Evolutionary conservation across 129 eudicot genomes (phyloP).

Genomic region (Flaveria linearis): DNA sequence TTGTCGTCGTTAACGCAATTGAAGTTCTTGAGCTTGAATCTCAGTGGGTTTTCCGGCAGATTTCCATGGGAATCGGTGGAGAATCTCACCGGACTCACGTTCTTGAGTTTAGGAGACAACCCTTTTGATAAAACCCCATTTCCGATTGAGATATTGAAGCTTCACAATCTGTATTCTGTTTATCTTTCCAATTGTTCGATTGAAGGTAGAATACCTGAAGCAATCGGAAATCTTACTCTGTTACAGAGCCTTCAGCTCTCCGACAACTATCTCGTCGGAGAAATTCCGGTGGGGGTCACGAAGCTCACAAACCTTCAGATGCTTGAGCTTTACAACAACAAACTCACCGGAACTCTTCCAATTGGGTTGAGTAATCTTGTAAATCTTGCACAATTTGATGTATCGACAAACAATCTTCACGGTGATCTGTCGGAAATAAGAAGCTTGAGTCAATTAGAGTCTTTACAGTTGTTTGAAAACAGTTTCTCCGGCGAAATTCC

Average conservation of each 20-base stretch:
- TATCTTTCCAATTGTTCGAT: slow-evolving; percentile 61
- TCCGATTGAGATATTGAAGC: slow-evolving; percentile 53
- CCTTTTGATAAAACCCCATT: slow-evolving; percentile 49
- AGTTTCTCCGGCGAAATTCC: slow-evolving; percentile 56
- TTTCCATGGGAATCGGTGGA: slow-evolving; percentile 64
- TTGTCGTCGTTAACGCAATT: slow-evolving; percentile 46
- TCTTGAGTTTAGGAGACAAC: slow-evolving; percentile 69
- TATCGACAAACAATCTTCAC: slow-evolving; percentile 54
- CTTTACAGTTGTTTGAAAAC: slow-evolving; percentile 66
- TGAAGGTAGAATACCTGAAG: slow-evolving; percentile 59
- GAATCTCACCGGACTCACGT: slow-evolving; percentile 41
- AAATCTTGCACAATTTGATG: slow-evolving; percentile 48
- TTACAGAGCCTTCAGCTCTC: slow-evolving; percentile 53
- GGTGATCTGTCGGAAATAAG: slow-evolving; percentile 56
- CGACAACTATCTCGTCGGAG: slow-evolving; percentile 40
- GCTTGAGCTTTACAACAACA: slow-evolving; percentile 57
- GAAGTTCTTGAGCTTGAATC: slow-evolving; percentile 42
- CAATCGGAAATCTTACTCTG: slow-evolving; percentile 46
- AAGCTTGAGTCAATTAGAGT: slow-evolving; percentile 33
- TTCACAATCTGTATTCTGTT: slow-evolving; percentile 44
- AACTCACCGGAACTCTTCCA: slow-evolving; percentile 49
- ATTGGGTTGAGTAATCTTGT: slow-evolving; percentile 54
- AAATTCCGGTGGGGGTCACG: slow-evolving; percentile 54
- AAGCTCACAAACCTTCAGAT: slow-evolving; percentile 49
- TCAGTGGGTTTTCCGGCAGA: slow-evolving; percentile 47